These are phyloP conservation scores for Penicillium polonicum DNA, from an alignment of 2,329 filamentous ascomycete genomes.

Conservation along the genomic window DNA sequence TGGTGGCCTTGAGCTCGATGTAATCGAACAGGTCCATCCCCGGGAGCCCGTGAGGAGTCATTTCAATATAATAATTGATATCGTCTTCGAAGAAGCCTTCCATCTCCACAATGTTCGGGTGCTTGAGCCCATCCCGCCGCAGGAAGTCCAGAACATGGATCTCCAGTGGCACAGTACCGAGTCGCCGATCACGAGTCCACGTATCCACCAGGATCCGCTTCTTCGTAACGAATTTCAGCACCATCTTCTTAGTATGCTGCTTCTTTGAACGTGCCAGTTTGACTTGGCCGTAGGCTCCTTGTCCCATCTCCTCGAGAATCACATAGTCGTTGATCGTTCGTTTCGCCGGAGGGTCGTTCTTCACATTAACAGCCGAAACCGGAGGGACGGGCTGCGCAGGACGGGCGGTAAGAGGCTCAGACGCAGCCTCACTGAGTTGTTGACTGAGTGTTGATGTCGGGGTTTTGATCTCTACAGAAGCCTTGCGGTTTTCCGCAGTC, in stretches of 20 bases:
- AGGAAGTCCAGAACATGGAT: conserved; percentile 97
- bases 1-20: conserved; percentile 91
- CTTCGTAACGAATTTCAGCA: conserved; percentile 98
- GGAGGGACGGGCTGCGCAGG: conserved; percentile 40
- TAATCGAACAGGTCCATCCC: conserved; percentile 99
- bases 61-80: conserved; percentile 96
- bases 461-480: conserved; percentile 36
- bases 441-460: conserved; percentile 51
- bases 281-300: conserved; percentile 96
- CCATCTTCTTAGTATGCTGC: conserved; percentile 73
- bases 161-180: conserved; percentile 93
- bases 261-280: conserved; percentile 88
- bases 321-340: conserved; percentile 87
- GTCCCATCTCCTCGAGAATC: conserved; percentile 96
- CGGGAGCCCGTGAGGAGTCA: conserved; percentile 86
- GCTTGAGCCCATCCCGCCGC: conserved; percentile 65
- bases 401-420: conserved; percentile 45
- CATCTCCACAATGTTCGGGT: conserved; percentile 68
- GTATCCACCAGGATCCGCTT: conserved; percentile 95
- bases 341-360: conserved; percentile 54
- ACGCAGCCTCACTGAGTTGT: conserved; percentile 52
- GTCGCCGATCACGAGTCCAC: conserved; percentile 88
- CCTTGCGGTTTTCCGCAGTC: conserved; percentile 24
- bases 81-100: conserved; percentile 65
- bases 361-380: conserved; percentile 24